A percentile compares a stretch with the other conserved stretches of the same genome.
phyloP scores from a whole-genome alignment of 1,139 yeast genomes.

The Candida sp. region DNA sequence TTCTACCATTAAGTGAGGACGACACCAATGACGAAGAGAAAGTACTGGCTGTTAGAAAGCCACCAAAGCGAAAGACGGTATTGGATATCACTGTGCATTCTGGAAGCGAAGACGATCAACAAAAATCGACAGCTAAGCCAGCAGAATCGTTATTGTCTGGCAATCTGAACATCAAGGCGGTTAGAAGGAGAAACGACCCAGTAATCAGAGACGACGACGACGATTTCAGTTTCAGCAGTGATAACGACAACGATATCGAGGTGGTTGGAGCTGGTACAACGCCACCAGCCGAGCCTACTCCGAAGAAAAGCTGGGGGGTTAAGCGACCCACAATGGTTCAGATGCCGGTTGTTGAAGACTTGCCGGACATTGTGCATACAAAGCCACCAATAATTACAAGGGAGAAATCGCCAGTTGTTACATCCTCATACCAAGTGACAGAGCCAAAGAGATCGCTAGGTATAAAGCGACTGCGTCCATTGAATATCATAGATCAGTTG shows the following conservation, averaged over 20 bases:
- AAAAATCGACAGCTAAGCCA: not conserved
- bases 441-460: constrained; percentile 19
- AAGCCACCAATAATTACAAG: not conserved
- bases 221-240: constrained; percentile 3
- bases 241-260: not conserved
- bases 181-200: not conserved
- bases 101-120: constrained; percentile 2
- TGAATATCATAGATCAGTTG: constrained; percentile 18
- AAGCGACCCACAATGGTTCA: not conserved
- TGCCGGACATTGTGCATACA: not conserved
- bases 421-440: not conserved
- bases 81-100: not conserved
- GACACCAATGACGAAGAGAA: not conserved
- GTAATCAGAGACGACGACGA: constrained; percentile 2
- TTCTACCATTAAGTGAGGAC: not conserved
- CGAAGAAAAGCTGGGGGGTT: constrained; percentile 6
- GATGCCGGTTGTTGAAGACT: not conserved
- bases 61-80: not conserved
- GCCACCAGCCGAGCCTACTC: constrained; percentile 1
- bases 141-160: not conserved
- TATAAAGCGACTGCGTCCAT: constrained; percentile 16
- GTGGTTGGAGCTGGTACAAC: not conserved
- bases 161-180: not conserved
- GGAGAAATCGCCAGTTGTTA: not conserved
- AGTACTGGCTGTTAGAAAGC: not conserved